phyloP scores from a whole-genome alignment of 257 asterid genomes.

The Solanum gandarillasii region DNA sequence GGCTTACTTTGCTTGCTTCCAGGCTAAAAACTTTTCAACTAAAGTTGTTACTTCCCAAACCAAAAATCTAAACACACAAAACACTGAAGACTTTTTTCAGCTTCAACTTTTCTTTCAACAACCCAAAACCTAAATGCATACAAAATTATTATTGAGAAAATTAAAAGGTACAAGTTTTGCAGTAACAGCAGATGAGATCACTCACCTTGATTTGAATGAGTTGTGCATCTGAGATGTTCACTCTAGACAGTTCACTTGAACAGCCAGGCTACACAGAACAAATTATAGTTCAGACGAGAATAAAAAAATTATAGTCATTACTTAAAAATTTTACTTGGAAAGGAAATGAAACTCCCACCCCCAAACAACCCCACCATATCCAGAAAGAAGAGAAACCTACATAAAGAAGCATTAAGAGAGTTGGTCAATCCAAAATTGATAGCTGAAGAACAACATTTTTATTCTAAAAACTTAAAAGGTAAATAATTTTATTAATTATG shows the following conservation, averaged over 20 bases:
- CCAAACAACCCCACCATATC: neutral
- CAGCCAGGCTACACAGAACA: constrained; percentile 74
- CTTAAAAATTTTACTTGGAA: neutral
- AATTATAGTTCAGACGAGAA: neutral
- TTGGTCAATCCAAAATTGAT: neutral
- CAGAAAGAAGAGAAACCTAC: neutral
- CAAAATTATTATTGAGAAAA: neutral
- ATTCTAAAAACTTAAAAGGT: neutral
- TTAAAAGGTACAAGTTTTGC: neutral
- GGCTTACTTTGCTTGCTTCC: neutral
- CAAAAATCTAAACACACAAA: neutral
- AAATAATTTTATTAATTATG: neutral
- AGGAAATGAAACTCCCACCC: neutral
- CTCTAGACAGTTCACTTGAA: constrained; percentile 69
- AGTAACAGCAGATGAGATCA: neutral
- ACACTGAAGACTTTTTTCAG: neutral
- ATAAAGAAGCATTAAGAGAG: neutral
- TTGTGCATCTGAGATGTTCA: constrained; percentile 54
- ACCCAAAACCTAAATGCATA: neutral
- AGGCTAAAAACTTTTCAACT: neutral
- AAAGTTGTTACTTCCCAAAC: neutral
- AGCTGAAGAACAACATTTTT: neutral
- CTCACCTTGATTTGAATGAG: constrained; percentile 80
- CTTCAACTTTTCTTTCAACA: neutral
- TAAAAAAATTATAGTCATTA: neutral